Percentiles rank a stretch among this genome's conserved stretches.
Evolutionary conservation across 176 grass and related monocot species (phyloP).

Genomic region (Aegilops sharonensis): DNA sequence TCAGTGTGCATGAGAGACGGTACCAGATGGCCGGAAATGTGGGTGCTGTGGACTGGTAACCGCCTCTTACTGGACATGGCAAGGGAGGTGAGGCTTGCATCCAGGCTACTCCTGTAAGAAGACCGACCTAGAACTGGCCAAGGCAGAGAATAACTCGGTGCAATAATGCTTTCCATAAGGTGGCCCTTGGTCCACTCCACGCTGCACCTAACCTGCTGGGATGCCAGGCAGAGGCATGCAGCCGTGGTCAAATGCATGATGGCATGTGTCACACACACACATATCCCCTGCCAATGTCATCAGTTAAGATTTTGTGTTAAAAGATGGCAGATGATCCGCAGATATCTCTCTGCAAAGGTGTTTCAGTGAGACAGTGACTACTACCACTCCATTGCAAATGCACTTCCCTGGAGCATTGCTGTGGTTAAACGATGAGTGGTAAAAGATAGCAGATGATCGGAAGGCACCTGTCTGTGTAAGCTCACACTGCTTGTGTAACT

Average conservation of each 20-base stretch:
- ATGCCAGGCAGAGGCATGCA: slow-evolving; percentile 26
- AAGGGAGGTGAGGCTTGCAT: slow-evolving; percentile 34
- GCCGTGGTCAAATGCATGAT: slow-evolving; percentile 26
- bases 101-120: slow-evolving; percentile 44
- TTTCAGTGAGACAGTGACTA: not conserved
- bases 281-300: slow-evolving; percentile 11
- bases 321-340: not conserved
- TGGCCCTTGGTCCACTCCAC: slow-evolving; percentile 36
- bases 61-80: slow-evolving; percentile 40
- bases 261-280: slow-evolving; percentile 27
- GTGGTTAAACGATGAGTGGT: no score
- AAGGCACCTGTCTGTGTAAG: not conserved
- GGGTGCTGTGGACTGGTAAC: slow-evolving; percentile 83
- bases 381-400: not conserved
- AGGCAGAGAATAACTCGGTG: slow-evolving; percentile 39
- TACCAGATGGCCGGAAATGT: slow-evolving; percentile 18
- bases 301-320: not conserved
- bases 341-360: not conserved
- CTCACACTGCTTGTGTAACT: not conserved
- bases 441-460: no score
- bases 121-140: slow-evolving; percentile 44
- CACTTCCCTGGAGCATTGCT: not conserved
- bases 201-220: slow-evolving; percentile 35
- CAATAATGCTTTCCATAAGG: slow-evolving; percentile 41
- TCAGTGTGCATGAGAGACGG: slow-evolving; percentile 32